phyloP scores from a whole-genome alignment of 2,329 filamentous ascomycete species.

The Daldinia eschscholtzii region DNA sequence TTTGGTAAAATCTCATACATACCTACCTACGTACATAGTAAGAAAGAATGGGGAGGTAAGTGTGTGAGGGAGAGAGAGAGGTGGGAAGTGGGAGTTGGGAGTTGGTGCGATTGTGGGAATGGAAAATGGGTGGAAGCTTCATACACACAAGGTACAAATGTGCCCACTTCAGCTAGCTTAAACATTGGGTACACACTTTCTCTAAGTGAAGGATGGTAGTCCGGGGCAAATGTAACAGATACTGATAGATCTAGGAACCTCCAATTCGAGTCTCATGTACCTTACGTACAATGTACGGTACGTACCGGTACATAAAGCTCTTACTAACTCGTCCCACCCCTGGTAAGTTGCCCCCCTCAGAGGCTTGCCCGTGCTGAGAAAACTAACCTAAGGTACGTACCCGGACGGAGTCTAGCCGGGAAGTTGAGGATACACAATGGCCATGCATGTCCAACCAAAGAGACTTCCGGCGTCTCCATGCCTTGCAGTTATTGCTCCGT shows the following conservation, averaged over 20 bases:
- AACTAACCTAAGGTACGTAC: constrained; percentile 25
- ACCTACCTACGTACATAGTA: not conserved
- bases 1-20: constrained; percentile 25
- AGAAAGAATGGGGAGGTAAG: constrained; percentile 17
- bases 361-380: constrained; percentile 21
- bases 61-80: no score
- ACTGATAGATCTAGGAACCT: constrained; percentile 42
- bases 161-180: constrained; percentile 35
- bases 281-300: constrained; percentile 29
- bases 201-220: constrained; percentile 37
- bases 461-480: constrained; percentile 25
- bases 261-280: constrained; percentile 38
- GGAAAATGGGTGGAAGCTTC: constrained; percentile 33
- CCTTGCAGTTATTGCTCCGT: constrained; percentile 37
- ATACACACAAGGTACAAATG: constrained; percentile 29
- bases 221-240: constrained; percentile 44
- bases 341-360: constrained; percentile 27
- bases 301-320: constrained; percentile 37
- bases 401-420: constrained; percentile 33
- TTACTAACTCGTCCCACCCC: constrained; percentile 10
- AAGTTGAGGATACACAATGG: constrained; percentile 27
- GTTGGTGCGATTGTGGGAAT: constrained; percentile 39
- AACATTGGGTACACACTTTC: constrained; percentile 34
- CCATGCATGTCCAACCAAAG: constrained; percentile 34
- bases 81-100: constrained; percentile 19